These are phyloP conservation scores for Wickerhamomyces strasburgensis DNA, from an alignment of 805 yeast genomes.

Conservation along the genomic window DNA sequence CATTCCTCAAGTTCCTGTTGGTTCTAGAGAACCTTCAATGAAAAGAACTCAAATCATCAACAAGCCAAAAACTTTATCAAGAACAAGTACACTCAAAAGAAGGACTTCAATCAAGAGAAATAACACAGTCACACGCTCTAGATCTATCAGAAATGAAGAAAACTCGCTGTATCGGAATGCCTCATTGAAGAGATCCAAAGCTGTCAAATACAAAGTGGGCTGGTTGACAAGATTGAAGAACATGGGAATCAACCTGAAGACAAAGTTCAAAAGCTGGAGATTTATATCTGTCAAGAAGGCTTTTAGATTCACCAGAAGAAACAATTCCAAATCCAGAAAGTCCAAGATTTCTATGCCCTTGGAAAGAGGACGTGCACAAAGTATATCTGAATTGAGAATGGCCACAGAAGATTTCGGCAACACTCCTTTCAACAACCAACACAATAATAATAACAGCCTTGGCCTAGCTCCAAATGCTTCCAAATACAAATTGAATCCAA, in stretches of 20 bases:
- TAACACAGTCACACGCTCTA: neutral
- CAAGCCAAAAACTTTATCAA: too few species aligned
- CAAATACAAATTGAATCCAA: conserved; percentile 1
- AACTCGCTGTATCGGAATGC: conserved; percentile 16
- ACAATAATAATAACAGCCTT: too few species aligned
- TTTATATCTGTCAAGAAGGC: conserved; percentile 22
- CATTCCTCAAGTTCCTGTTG: neutral
- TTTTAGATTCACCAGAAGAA: conserved; percentile 13
- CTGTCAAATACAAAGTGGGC: conserved; percentile 35
- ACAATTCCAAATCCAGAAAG: conserved; percentile 4
- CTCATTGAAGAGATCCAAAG: conserved; percentile 29
- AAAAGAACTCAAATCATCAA: neutral
- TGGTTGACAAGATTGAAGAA: conserved; percentile 28
- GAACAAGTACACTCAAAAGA: neutral
- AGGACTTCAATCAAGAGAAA: neutral
- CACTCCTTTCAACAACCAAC: neutral
- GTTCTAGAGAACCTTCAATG: neutral
- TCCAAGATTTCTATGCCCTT: conserved; percentile 17
- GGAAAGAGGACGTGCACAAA: conserved; percentile 19
- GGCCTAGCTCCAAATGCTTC: conserved; percentile 5
- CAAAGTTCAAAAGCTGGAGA: conserved; percentile 25
- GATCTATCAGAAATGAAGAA: conserved; percentile 10
- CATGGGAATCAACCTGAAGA: conserved; percentile 24
- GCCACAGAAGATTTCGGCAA: conserved; percentile 18
- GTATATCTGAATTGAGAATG: conserved; percentile 24